Conservation (phyloP, 495 filamentous ascomycete genomes). For the Aspergillus kassunensis region DNA sequence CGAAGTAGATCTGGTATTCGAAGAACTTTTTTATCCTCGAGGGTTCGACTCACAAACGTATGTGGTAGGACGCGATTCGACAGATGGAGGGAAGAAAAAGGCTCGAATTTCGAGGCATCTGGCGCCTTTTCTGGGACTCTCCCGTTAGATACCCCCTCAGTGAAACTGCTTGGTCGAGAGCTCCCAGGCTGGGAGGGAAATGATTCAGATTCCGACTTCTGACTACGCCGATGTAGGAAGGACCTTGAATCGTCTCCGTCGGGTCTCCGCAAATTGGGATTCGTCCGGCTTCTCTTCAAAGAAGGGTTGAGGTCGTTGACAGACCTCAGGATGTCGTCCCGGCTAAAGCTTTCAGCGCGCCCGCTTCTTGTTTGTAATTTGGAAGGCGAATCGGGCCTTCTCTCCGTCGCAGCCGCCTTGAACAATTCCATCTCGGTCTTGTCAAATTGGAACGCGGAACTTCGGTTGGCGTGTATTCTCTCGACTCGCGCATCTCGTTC, state of each 20-base stretch:
- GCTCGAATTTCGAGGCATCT: constrained; percentile 62
- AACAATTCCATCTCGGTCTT: constrained; percentile 62
- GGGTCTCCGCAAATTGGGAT: constrained; percentile 37
- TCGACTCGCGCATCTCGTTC: constrained; percentile 51
- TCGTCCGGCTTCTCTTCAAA: constrained; percentile 51
- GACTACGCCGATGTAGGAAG: constrained; percentile 22
- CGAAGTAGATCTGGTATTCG: constrained; percentile 79
- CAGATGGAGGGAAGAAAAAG: constrained; percentile 81
- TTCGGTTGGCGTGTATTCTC: constrained; percentile 57
- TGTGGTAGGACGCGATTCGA: constrained; percentile 85
- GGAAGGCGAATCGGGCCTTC: constrained; percentile 22
- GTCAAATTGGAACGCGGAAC: constrained; percentile 66
- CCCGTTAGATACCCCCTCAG: constrained; percentile 9
- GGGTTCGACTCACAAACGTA: constrained; percentile 65
- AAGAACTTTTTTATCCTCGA: constrained; percentile 71
- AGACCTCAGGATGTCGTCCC: constrained; percentile 60
- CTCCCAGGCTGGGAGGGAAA: constrained; percentile 12
- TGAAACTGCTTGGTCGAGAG: constrained; percentile 14
- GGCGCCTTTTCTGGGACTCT: constrained; percentile 19
- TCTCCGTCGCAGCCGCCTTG: constrained; percentile 55
- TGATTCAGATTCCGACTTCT: constrained; percentile 31
- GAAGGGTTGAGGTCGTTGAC: constrained; percentile 26
- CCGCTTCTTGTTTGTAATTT: constrained; percentile 43
- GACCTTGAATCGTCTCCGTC: constrained; percentile 19
- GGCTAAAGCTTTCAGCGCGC: constrained; percentile 49